Conservation (phyloP, 177 flowering plant species). For the Vitis hybrid region DNA sequence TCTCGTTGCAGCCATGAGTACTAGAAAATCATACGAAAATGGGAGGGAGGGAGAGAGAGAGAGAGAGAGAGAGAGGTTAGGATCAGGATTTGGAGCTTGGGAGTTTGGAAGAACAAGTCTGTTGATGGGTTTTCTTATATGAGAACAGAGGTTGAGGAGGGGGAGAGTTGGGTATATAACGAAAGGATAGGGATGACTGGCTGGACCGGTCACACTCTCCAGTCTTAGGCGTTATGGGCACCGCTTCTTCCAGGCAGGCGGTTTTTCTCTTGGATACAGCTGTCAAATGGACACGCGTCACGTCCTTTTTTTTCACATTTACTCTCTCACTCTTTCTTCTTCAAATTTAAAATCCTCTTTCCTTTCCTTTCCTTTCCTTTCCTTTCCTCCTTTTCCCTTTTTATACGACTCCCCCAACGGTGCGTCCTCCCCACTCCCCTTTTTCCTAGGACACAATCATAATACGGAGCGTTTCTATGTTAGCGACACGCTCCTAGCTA, state of each 20-base stretch:
- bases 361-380: neutral
- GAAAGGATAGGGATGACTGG: slow-evolving; percentile 27
- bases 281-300: slow-evolving; percentile 57
- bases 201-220: slow-evolving; percentile 20
- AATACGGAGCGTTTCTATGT: too few species aligned
- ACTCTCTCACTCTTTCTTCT: slow-evolving; percentile 1
- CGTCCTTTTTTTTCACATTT: slow-evolving; percentile 30
- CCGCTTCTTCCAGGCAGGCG: slow-evolving; percentile 40
- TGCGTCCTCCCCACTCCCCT: slow-evolving; percentile 18
- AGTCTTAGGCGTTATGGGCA: slow-evolving; percentile 27
- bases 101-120: too few species aligned
- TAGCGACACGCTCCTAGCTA: neutral
- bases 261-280: slow-evolving; percentile 54
- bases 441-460: neutral
- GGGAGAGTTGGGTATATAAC: slow-evolving; percentile 1
- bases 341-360: neutral
- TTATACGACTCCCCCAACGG: slow-evolving; percentile 4
- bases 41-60: too few species aligned
- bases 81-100: neutral
- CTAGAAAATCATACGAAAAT: too few species aligned
- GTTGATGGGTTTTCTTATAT: neutral
- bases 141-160: slow-evolving; percentile 3
- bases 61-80: too few species aligned
- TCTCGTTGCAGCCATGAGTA: slow-evolving; percentile 9
- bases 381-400: neutral